These are phyloP conservation scores for Adansonia rubrostipa DNA, from an alignment of 441 rosid genomes.

Conservation along the genomic window DNA sequence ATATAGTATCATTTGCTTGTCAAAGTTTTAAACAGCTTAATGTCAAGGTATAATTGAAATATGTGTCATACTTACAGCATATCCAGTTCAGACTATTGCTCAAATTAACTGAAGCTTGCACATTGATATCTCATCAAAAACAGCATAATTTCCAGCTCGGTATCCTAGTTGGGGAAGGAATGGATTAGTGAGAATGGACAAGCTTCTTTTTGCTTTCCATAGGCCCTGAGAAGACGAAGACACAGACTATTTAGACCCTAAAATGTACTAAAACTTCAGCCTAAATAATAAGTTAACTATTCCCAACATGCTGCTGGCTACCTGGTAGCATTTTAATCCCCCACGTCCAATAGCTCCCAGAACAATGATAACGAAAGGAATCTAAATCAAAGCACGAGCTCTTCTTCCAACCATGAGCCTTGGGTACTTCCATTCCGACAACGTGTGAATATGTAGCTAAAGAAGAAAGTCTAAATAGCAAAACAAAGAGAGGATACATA, in stretches of 20 bases:
- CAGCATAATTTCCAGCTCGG: conserved; percentile 1
- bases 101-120: neutral
- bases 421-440: conserved; percentile 69
- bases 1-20: neutral
- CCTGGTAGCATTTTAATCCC: conserved; percentile 67
- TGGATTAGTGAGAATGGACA: conserved; percentile 69
- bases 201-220: conserved; percentile 63
- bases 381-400: conserved; percentile 51
- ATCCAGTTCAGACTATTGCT: neutral
- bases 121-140: neutral
- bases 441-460: conserved; percentile 60
- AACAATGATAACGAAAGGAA: conserved; percentile 66
- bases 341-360: conserved; percentile 77
- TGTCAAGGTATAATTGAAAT: neutral
- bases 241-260: neutral
- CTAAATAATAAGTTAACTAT: neutral
- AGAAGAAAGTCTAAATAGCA: conserved; percentile 22
- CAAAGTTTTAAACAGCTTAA: neutral
- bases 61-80: neutral
- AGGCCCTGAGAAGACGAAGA: conserved; percentile 57
- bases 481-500: neutral
- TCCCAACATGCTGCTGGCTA: conserved; percentile 27
- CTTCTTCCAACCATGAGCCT: conserved; percentile 54
- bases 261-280: neutral
- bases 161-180: conserved; percentile 61